Evolutionary conservation across 331 rosid genomes (phyloP).

Genomic region (Acacia concinna): DNA sequence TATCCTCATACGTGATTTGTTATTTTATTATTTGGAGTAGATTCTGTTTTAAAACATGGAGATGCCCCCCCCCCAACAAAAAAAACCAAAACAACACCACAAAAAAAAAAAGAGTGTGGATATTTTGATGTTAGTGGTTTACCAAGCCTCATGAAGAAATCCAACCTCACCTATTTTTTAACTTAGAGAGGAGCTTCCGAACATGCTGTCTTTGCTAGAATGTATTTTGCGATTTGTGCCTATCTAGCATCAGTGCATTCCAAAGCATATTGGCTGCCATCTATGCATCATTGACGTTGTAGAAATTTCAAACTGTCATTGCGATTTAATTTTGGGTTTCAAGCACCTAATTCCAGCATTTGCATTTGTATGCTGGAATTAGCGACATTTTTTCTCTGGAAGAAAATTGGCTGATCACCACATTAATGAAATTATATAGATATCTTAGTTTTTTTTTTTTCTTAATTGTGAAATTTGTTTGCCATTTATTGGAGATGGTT

Average conservation of each 20-base stretch:
- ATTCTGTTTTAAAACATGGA: slow-evolving; percentile 18
- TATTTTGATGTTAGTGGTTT: background rate
- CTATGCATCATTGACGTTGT: background rate
- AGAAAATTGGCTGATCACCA: background rate
- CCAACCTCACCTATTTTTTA: background rate
- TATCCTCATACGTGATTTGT: background rate
- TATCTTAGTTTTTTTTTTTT: slow-evolving; percentile 1
- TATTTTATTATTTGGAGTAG: slow-evolving; percentile 13
- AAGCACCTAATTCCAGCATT: background rate
- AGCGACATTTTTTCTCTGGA: background rate
- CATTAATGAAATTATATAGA: background rate
- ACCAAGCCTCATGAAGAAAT: background rate
- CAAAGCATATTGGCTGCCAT: background rate
- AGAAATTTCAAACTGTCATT: background rate
- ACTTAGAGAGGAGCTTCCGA: background rate
- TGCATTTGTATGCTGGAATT: background rate
- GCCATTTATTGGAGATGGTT: slow-evolving; percentile 17
- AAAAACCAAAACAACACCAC: too few species aligned
- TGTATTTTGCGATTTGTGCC: slow-evolving; percentile 24
- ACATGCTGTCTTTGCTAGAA: slow-evolving; percentile 5
- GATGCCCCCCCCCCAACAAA: background rate
- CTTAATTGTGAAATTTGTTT: slow-evolving; percentile 27
- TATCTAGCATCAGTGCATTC: background rate
- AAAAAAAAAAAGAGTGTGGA: slow-evolving; percentile 21
- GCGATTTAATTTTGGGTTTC: background rate